Percentiles rank a stretch among this genome's conserved stretches.
These are phyloP conservation scores for Aspergillus ostianus DNA, from an alignment of 495 filamentous ascomycete genomes.

Conservation along the genomic window DNA sequence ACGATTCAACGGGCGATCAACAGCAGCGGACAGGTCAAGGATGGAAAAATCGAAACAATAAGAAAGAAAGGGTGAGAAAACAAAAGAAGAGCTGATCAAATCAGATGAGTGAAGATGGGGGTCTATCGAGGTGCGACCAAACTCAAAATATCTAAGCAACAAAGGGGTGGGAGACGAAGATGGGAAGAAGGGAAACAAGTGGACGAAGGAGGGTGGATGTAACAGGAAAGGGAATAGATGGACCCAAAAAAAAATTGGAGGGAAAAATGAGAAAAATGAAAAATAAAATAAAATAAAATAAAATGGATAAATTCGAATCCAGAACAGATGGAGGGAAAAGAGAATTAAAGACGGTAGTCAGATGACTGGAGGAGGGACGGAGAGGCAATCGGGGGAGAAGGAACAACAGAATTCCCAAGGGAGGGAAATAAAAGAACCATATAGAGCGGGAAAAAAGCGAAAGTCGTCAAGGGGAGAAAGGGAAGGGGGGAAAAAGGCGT, in stretches of 20 bases:
- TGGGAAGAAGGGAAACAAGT: slow-evolving; percentile 4
- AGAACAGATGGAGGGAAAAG: neutral
- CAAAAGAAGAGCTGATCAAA: neutral
- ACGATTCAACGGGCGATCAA: neutral
- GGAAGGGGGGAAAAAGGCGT: slow-evolving; percentile 9
- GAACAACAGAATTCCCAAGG: slow-evolving; percentile 19
- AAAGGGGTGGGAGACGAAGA: slow-evolving; percentile 4
- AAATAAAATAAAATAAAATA: slow-evolving; percentile 9
- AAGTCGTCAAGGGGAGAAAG: slow-evolving; percentile 7
- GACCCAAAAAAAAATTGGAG: slow-evolving; percentile 4
- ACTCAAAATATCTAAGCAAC: neutral
- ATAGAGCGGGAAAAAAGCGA: slow-evolving; percentile 26
- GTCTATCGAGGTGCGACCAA: neutral
- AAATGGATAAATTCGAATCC: neutral
- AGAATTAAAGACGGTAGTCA: slow-evolving; percentile 6
- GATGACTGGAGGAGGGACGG: slow-evolving; percentile 4
- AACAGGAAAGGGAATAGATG: slow-evolving; percentile 12
- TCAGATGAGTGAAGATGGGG: neutral
- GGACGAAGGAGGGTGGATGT: slow-evolving; percentile 1
- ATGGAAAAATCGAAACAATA: neutral
- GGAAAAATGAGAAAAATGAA: slow-evolving; percentile 11
- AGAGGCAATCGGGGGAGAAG: slow-evolving; percentile 15
- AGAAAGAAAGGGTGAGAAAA: too few relatives aligned
- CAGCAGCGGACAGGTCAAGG: neutral
- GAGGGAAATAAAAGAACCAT: too few relatives aligned